Conservation (phyloP, 306 rosid species). For the Purshia tridentata region DNA sequence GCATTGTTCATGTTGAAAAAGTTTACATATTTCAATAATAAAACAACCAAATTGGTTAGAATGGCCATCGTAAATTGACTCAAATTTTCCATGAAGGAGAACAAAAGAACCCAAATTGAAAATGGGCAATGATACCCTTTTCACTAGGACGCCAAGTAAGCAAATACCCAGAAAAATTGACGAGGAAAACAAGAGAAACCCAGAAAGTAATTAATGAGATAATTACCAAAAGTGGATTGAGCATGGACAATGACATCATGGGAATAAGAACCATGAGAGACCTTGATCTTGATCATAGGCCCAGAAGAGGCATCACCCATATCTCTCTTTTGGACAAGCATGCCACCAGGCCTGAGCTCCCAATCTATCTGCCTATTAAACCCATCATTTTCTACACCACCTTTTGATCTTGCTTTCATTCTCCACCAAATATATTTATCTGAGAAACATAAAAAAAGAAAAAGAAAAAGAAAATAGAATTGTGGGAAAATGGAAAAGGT, state of each 20-base stretch:
- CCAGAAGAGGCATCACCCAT: constrained; percentile 37
- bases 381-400: constrained; percentile 22
- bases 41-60: constrained; percentile 12
- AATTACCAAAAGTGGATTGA: constrained; percentile 63
- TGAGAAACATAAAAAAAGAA: constrained; percentile 11
- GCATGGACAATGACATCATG: constrained; percentile 47
- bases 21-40: neutral
- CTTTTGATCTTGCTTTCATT: constrained; percentile 50
- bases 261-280: constrained; percentile 57
- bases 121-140: constrained; percentile 9
- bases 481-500: constrained; percentile 31
- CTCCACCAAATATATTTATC: constrained; percentile 32
- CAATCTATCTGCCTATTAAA: constrained; percentile 47
- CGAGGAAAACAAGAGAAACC: constrained; percentile 18
- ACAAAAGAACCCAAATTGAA: constrained; percentile 21
- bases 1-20: neutral
- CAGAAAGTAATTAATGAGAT: constrained; percentile 14
- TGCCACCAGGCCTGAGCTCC: constrained; percentile 77
- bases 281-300: constrained; percentile 55
- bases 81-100: constrained; percentile 10
- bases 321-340: constrained; percentile 76
- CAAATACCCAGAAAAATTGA: constrained; percentile 1
- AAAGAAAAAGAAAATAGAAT: constrained; percentile 7
- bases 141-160: constrained; percentile 13
- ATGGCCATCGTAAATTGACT: constrained; percentile 1